Percentiles rank a stretch among this genome's conserved stretches.
Conservation (phyloP, 305 asterid genomes). For the Solanum chacoense region DNA sequence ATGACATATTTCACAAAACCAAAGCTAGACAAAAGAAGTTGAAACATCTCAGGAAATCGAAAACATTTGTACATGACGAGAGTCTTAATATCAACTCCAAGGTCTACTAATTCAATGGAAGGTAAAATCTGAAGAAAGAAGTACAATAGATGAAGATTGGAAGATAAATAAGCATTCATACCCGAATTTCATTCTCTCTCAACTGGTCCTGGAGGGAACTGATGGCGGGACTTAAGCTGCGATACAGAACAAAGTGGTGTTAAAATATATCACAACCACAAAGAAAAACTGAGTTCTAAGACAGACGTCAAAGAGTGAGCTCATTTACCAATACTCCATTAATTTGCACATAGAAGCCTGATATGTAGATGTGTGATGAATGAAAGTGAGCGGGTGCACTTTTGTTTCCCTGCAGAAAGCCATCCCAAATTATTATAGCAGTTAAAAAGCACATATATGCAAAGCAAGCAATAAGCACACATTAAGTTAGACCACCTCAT, state of each 20-base stretch:
- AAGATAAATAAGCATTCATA: constrained; percentile 8
- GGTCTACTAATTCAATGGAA: background rate
- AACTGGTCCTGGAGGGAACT: constrained; percentile 72
- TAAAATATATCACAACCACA: constrained; percentile 6
- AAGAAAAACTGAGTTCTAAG: background rate
- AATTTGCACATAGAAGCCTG: constrained; percentile 98
- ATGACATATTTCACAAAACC: background rate
- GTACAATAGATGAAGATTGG: background rate
- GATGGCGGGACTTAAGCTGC: constrained; percentile 95
- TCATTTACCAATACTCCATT: constrained; percentile 82
- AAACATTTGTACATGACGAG: background rate
- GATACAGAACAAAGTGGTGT: constrained; percentile 5
- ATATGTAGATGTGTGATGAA: constrained; percentile 94
- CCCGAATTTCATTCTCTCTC: constrained; percentile 92
- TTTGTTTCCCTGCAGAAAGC: constrained; percentile 48
- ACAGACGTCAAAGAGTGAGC: background rate
- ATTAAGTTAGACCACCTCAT: constrained; percentile 34
- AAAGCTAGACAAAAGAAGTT: background rate
- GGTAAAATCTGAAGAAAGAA: background rate
- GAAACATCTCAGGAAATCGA: background rate
- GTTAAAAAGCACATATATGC: background rate
- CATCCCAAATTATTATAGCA: background rate
- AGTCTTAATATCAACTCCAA: background rate
- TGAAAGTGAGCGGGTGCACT: constrained; percentile 76
- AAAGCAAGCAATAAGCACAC: background rate